Percentiles rank a stretch among this genome's conserved stretches.
Conservation (phyloP, 2,329 filamentous ascomycete genomes). For the Calonectria hongkongensis region DNA sequence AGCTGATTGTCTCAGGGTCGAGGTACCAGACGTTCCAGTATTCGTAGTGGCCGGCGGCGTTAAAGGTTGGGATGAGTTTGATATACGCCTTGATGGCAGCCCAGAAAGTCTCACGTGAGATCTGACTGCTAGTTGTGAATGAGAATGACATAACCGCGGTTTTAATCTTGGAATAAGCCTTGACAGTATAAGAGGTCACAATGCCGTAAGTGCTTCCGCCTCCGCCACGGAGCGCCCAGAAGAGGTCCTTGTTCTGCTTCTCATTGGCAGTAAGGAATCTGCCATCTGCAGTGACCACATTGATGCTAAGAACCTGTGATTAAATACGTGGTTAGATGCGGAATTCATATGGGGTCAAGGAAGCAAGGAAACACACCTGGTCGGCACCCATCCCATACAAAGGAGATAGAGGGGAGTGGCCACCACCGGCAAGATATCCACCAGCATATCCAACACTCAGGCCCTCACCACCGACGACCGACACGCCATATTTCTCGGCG, state of each 20-base stretch:
- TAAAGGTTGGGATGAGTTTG: conserved; percentile 45
- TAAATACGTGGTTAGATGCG: background rate
- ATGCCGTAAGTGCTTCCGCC: conserved; percentile 61
- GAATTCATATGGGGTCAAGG: too few relatives aligned
- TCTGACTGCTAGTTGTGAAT: conserved; percentile 43
- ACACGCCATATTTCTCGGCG: conserved; percentile 67
- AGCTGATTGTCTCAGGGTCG: conserved; percentile 36
- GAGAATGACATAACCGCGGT: conserved; percentile 48
- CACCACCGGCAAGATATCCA: conserved; percentile 49
- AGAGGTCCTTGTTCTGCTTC: conserved; percentile 54
- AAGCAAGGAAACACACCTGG: conserved; percentile 38
- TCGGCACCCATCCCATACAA: conserved; percentile 49
- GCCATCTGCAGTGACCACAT: conserved; percentile 33
- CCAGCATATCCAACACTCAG: conserved; percentile 51
- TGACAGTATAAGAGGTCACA: conserved; percentile 59
- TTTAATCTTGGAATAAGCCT: conserved; percentile 60
- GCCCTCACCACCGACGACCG: conserved; percentile 73
- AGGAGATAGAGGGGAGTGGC: conserved; percentile 47
- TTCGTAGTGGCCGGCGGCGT: conserved; percentile 48
- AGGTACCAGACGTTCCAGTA: conserved; percentile 49
- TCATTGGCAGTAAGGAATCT: conserved; percentile 45
- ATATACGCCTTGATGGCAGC: conserved; percentile 43
- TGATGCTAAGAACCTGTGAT: conserved; percentile 4
- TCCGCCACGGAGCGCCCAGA: conserved; percentile 63
- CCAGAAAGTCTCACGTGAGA: conserved; percentile 48